Base-by-base conservation (phyloP, 805 yeast species). In the Henningerozyma blattae region DNA sequence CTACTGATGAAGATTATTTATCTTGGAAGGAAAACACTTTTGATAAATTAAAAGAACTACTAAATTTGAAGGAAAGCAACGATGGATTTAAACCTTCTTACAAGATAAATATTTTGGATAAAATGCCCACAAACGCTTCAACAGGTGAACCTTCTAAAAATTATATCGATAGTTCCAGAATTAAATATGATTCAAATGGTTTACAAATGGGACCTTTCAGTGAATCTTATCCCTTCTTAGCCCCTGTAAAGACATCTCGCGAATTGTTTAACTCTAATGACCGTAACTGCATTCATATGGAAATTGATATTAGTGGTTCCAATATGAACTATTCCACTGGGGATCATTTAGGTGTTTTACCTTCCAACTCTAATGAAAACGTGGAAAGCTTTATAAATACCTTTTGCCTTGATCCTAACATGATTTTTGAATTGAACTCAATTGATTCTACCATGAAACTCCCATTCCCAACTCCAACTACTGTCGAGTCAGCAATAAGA, bases 311-410 rank as follows among this genome's bases (percentile, higher is more conserved):
- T 26, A 68, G 85, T 1, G 72, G 64, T 20, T 68, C 89, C 4
- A 79, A 78, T 49, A 64, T 91, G 51, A 75, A 78, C 47, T 89
- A 89, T 59, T 67, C 87, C 31, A 89, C 98, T 4, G 98, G 98
- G 57, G 98, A 89, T 56, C 97, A 89, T 60, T 61, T 91, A 42
- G 97, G 95, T 13, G 65, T 91, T 37, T 83, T 95, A 91, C 91
- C 96, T 22, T 83, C 91, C 16, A 89, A 89, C 58, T 65, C 94
- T 2, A 66, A 78, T 50, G 84, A 77, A 54, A 75, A 81, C 47
- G 77, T 86, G 22, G 66, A 62, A n/a, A 64, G 67, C 28, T 80
- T 91, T 46, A 60, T 80, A 39, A 45, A 60, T 31, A 75, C 81
- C 4, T 73, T 89, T 34, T 77, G 72, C 22, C 65, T 87, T 37